Conservation (phyloP, 768 basidiomycete genomes). For the Crepidotus variabilis region DNA sequence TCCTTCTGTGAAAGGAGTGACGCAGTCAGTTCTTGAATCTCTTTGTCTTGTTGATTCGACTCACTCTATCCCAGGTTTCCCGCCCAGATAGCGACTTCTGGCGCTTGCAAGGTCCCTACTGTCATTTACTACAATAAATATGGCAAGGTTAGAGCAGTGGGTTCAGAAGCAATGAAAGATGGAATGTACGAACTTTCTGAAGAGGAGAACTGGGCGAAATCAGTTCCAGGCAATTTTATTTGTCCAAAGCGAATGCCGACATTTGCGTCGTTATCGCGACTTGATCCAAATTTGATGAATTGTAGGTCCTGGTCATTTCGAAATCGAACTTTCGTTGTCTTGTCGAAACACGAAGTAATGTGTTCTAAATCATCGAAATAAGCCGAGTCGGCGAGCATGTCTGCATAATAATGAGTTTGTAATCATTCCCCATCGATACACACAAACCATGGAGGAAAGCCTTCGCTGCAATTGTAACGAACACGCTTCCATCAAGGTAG, state of each 20-base stretch:
- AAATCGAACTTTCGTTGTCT: constrained; percentile 43
- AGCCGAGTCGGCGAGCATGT: constrained; percentile 33
- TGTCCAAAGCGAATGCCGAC: constrained; percentile 45
- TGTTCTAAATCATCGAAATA: constrained; percentile 40
- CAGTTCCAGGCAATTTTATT: constrained; percentile 36
- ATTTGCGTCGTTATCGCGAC: constrained; percentile 33
- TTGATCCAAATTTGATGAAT: constrained; percentile 41
- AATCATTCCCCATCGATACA: no score
- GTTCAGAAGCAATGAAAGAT: constrained; percentile 35
- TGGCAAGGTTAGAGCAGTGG: constrained; percentile 30
- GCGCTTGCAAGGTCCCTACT: constrained; percentile 39
- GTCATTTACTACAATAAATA: constrained; percentile 36
- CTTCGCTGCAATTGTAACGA: no score
- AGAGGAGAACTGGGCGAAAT: constrained; percentile 23
- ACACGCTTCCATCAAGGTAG: constrained; percentile 7
- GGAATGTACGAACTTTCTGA: constrained; percentile 29
- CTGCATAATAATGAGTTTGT: no score
- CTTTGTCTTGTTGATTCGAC: not conserved
- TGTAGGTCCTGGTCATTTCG: constrained; percentile 32
- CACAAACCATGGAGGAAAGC: no score
- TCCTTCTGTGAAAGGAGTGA: constrained; percentile 11
- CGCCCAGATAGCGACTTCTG: constrained; percentile 30
- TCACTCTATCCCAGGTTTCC: constrained; percentile 29
- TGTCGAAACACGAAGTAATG: constrained; percentile 42
- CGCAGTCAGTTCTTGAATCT: not conserved